Conservation (phyloP, 73 alveolate species). For the Tetrahymena thermophila region DNA sequence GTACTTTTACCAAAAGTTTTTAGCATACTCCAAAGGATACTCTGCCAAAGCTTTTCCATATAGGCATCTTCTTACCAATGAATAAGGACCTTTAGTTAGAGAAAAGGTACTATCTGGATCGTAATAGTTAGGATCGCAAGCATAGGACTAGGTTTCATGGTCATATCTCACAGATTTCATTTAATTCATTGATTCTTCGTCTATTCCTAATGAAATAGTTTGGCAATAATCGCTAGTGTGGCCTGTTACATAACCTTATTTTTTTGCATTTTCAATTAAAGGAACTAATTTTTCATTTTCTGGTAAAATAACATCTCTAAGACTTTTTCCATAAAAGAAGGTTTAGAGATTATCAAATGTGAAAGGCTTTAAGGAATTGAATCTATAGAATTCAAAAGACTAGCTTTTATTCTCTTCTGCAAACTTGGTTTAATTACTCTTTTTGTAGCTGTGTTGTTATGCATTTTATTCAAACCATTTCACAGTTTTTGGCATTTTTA, state of each 20-base stretch:
- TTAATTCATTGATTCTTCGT: conserved; percentile 48
- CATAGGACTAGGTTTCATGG: conserved; percentile 64
- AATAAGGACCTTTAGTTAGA: conserved; percentile 66
- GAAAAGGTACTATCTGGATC: conserved; percentile 61
- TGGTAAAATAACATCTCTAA: not conserved
- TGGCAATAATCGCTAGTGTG: conserved; percentile 61
- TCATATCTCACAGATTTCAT: conserved; percentile 49
- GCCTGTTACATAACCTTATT: conserved; percentile 65
- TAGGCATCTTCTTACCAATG: conserved; percentile 67
- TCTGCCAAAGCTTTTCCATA: conserved; percentile 68
- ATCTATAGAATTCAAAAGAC: conserved; percentile 57
- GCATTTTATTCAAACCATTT: conserved; percentile 16
- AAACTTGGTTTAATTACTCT: not conserved
- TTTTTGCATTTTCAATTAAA: conserved; percentile 44
- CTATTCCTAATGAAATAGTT: conserved; percentile 58
- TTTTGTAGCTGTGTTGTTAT: not conserved
- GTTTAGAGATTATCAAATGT: conserved; percentile 61
- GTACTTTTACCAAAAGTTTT: conserved; percentile 57
- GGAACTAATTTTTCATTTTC: conserved; percentile 11
- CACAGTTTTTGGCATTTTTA: conserved; percentile 49
- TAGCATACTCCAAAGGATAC: conserved; percentile 63
- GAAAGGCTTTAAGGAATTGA: conserved; percentile 48
- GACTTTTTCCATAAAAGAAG: conserved; percentile 56
- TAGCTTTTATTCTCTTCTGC: not conserved
- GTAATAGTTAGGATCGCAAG: conserved; percentile 69